phyloP scores from a whole-genome alignment of 805 yeast genomes.

The Torulaspora delbrueckii region DNA sequence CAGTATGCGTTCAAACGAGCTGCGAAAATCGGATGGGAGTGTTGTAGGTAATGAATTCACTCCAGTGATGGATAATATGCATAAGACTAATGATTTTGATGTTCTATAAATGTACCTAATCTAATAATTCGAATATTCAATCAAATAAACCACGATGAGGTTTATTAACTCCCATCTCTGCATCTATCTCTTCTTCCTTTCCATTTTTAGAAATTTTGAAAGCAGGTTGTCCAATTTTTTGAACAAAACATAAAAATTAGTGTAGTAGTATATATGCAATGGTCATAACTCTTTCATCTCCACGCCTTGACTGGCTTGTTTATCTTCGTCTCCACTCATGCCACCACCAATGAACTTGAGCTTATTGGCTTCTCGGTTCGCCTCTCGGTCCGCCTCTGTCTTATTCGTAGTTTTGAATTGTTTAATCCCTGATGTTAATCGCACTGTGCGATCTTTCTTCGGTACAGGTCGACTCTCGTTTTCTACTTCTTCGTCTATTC shows the following conservation, averaged over 20 bases:
- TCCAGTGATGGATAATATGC: slow-evolving; percentile 18
- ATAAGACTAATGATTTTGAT: slow-evolving; percentile 5
- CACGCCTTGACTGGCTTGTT: slow-evolving; percentile 1
- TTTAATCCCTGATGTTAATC: not conserved
- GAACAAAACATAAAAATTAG: not conserved
- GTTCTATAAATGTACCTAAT: not conserved
- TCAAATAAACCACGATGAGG: no score
- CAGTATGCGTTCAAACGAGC: slow-evolving; percentile 16
- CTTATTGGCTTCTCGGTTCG: slow-evolving; percentile 5
- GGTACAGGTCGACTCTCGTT: not conserved
- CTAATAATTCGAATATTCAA: not conserved
- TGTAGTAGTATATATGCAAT: not conserved
- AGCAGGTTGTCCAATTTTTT: no score
- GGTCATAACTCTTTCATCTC: slow-evolving; percentile 6
- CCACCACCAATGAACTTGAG: slow-evolving; percentile 12
- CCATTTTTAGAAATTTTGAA: no score
- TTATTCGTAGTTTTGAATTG: not conserved
- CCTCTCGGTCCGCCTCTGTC: slow-evolving; percentile 3
- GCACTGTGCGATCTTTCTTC: not conserved
- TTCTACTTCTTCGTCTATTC: slow-evolving; percentile 32
- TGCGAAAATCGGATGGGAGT: slow-evolving; percentile 27
- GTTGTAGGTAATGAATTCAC: slow-evolving; percentile 28
- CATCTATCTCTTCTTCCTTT: no score
- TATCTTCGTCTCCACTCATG: not conserved
- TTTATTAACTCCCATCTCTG: no score